phyloP scores from a whole-genome alignment of 139 green algal genomes.

The Chloropicon primus region DNA sequence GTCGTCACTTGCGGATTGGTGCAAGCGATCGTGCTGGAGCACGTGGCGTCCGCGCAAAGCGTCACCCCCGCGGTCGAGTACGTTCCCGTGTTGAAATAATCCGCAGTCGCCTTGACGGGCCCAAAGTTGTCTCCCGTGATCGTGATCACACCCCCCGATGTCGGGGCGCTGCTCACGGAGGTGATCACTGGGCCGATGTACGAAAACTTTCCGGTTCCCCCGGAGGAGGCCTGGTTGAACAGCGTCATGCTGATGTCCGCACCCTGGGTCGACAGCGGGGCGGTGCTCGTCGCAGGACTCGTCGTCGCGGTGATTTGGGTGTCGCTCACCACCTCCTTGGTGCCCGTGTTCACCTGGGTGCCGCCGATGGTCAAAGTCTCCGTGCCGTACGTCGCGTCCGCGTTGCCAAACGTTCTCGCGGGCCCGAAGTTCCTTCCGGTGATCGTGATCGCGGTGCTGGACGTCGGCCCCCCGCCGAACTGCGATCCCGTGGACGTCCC shows the following conservation, averaged over 20 bases:
- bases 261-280: background rate
- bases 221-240: background rate
- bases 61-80: background rate
- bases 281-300: background rate
- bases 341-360: background rate
- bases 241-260: background rate
- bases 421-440: conserved; percentile 6
- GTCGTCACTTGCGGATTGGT: background rate
- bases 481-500: conserved; percentile 1
- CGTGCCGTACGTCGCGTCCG: background rate
- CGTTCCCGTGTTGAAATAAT: conserved; percentile 5
- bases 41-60: background rate
- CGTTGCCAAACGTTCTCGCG: background rate
- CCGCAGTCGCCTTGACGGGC: background rate
- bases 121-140: conserved; percentile 3
- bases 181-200: background rate
- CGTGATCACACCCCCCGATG: conserved; percentile 1
- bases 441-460: background rate
- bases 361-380: background rate
- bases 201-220: background rate
- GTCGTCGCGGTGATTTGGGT: background rate
- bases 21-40: background rate
- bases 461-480: background rate
- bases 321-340: background rate
- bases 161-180: background rate